Base-by-base conservation (phyloP, 2,329 filamentous ascomycete species). In the Trichoderma hamatum region DNA sequence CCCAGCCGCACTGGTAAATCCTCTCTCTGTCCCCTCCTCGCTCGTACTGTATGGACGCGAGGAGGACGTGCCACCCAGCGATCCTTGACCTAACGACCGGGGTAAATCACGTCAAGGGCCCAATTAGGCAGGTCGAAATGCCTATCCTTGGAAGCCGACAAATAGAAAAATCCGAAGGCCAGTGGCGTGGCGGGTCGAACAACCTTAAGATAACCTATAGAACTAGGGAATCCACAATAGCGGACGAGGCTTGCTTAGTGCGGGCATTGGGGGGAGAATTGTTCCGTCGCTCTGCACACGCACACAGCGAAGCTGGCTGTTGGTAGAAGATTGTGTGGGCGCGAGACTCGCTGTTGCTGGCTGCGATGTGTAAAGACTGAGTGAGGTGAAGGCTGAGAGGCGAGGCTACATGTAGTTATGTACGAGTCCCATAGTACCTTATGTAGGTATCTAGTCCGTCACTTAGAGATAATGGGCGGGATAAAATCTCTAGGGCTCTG, bases 141-240 rank as follows among this genome's bases (percentile, higher is more conserved):
- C 52, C 32, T 56, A 68, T 68, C 58, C 46, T 49, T 32, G 34
- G 16, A 13, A 54, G 26, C 32, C 43, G 65, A 67, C 64, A 36
- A 67, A 67, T 67, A 30, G 65, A 28, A 61, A 30, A 52, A 54
- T 28, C 46, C 14, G 43, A 56, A 60, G 43, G n/a, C 56, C 43
- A 32, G 55, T 36, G 26, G 65, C 52, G 65, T 49, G 32, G 65
- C 58, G 55, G 65, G 65, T 61, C 65, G 3, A 68, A 43, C 65
- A 68, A 61, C 65, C 56, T 68, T 61, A 68, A 68, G 65, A 68
- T 68, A 68, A 68, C 65, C 46, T 54, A 68, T 54, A 68, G 34
- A 54, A 54, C 34, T 19, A 13, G 24, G 7, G 21, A 58, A 14
- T 28, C 63, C 63, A 66, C 36, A 46, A 32, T 49, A 30, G 26